Conservation (phyloP, 768 basidiomycete species). For the Strobilomyces confusus region DNA sequence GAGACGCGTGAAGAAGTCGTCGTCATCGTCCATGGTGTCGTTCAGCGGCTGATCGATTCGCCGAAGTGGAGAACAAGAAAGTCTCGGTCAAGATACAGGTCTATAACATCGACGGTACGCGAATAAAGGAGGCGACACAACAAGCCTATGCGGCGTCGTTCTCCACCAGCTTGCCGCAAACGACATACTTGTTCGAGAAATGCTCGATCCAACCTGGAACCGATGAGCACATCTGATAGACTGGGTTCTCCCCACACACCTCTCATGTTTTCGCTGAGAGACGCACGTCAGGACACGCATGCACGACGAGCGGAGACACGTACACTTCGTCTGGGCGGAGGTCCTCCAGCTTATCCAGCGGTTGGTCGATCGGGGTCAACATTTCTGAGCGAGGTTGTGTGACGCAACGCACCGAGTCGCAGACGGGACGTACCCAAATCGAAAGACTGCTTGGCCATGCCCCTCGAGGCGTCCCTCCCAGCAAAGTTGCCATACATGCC, state of each 20-base stretch:
- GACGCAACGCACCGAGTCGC: neutral
- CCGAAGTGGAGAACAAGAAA: too few species aligned
- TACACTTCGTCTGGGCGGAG: slow-evolving; percentile 81
- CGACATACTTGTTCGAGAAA: slow-evolving; percentile 88
- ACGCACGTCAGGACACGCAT: neutral
- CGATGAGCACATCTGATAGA: neutral
- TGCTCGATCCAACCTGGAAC: slow-evolving; percentile 85
- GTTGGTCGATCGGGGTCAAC: slow-evolving; percentile 84
- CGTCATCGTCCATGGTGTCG: slow-evolving; percentile 18
- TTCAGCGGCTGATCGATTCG: too few species aligned
- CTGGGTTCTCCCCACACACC: slow-evolving; percentile 36
- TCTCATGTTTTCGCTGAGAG: slow-evolving; percentile 83
- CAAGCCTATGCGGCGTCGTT: slow-evolving; percentile 47
- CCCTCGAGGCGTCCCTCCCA: slow-evolving; percentile 90
- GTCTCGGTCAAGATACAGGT: neutral
- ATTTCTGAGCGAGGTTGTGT: slow-evolving; percentile 53
- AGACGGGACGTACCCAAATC: slow-evolving; percentile 60
- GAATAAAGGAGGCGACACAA: neutral
- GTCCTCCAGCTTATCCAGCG: slow-evolving; percentile 79
- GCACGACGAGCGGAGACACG: slow-evolving; percentile 26
- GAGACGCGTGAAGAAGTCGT: slow-evolving; percentile 29
- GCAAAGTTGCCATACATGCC: slow-evolving; percentile 99
- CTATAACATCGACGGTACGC: neutral
- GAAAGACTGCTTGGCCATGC: slow-evolving; percentile 98
- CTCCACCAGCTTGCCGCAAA: slow-evolving; percentile 86